Evolutionary conservation across 768 basidiomycete species (phyloP).

Genomic region (Boletus reticulatus): DNA sequence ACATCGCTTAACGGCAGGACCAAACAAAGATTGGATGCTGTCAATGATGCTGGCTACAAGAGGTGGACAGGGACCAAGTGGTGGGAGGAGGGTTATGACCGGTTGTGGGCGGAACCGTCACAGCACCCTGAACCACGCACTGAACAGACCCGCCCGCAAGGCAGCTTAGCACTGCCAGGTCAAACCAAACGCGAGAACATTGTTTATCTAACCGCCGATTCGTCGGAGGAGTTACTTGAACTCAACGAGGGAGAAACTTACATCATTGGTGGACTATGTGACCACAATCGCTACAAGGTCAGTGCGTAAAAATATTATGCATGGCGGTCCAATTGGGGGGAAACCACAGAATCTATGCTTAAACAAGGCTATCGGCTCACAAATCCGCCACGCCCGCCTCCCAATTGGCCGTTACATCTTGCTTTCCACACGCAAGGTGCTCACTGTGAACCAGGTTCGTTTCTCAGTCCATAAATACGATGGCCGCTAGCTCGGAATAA

Average conservation of each 20-base stretch:
- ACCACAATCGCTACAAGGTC: conserved; percentile 96
- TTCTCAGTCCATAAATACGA: neutral
- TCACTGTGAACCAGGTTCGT: conserved; percentile 90
- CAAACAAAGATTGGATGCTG: conserved; percentile 57
- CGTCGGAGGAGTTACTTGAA: conserved; percentile 79
- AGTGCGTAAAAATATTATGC: neutral
- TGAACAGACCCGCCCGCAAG: conserved; percentile 3
- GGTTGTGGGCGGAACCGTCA: conserved; percentile 50
- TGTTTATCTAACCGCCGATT: conserved; percentile 94
- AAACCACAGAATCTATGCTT: conserved; percentile 76
- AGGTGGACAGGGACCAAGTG: conserved; percentile 84
- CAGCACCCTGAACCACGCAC: neutral
- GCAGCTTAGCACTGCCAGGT: neutral
- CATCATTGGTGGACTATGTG: conserved; percentile 93
- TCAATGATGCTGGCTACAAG: conserved; percentile 65
- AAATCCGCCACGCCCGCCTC: conserved; percentile 81
- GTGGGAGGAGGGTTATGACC: conserved; percentile 75
- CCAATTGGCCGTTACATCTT: conserved; percentile 93
- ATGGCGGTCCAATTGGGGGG: conserved; percentile 12
- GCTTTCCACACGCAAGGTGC: conserved; percentile 87
- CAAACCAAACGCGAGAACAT: conserved; percentile 47
- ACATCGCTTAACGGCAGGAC: conserved; percentile 79
- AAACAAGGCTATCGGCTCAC: conserved; percentile 74
- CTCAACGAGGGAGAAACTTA: conserved; percentile 85
- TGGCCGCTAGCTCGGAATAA: neutral